Percentiles rank a stretch among this genome's conserved stretches.
Evolutionary conservation across 2,329 filamentous ascomycete species (phyloP).

Genomic region (Ophiostoma sp.): DNA sequence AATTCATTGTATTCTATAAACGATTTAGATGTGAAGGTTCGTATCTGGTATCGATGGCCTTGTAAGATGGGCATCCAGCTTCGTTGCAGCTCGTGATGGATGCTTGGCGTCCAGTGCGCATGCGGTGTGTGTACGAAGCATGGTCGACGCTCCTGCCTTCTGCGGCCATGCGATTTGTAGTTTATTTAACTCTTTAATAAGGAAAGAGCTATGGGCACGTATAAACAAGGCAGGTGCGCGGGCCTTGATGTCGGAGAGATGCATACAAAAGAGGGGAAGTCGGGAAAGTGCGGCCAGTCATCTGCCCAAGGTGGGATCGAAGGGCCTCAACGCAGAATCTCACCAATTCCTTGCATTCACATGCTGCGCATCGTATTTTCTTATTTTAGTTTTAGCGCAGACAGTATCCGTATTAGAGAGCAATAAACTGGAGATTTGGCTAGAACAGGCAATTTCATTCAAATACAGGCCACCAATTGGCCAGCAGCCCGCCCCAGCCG

Average conservation of each 20-base stretch:
- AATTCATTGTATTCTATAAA: not conserved
- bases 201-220: not conserved
- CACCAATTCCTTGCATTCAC: not conserved
- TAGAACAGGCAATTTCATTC: slow-evolving; percentile 19
- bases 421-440: slow-evolving; percentile 14
- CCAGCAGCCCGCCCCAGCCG: not conserved
- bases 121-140: not conserved
- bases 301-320: not conserved
- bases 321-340: not conserved
- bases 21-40: not conserved
- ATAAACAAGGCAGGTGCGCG: not conserved
- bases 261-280: slow-evolving; percentile 3
- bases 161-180: not conserved
- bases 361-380: not conserved
- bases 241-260: not conserved
- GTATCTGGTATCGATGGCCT: not conserved
- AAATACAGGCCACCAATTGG: slow-evolving; percentile 16
- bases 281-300: not conserved
- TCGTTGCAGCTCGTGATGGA: not conserved
- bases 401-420: not conserved
- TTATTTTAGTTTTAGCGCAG: not conserved
- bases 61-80: not conserved
- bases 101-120: not conserved
- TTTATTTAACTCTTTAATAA: not conserved
- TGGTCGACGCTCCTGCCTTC: not conserved